Base-by-base conservation (phyloP, 2,329 filamentous ascomycete species). In the Hysterium pulicare region DNA sequence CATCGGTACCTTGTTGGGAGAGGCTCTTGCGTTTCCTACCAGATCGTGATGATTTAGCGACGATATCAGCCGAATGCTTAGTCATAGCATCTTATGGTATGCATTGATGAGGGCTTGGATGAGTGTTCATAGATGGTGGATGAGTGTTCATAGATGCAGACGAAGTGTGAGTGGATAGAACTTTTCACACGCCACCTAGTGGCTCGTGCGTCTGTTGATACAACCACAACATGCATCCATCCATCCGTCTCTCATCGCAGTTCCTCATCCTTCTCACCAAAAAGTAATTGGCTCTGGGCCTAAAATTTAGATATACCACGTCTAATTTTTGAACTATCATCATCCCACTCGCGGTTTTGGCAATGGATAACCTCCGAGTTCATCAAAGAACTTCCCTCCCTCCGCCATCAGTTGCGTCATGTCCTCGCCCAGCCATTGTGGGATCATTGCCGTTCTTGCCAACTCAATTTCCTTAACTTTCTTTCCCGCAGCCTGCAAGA, bases 71-170 rank as follows among this genome's bases (percentile, higher is more conserved):
- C 20, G 59, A 34, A 49, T 61, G 57, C 51, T 65, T 66, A 51
- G 58, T 65, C 62, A 66, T 66, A 57, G 53, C 58, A 64, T 60
- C 35, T 42, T 44, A 48, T n/a, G n/a, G n/a, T n/a, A n/a, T n/a
- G n/a, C n/a, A n/a, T n/a, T n/a, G n/a, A n/a, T n/a, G n/a, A n/a
- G n/a, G n/a, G n/a, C n/a, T n/a, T n/a, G n/a, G n/a, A n/a, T n/a
- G n/a, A n/a, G n/a, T n/a, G n/a, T n/a, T n/a, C n/a, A n/a, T n/a
- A n/a, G n/a, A n/a, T n/a, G n/a, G n/a, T n/a, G n/a, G n/a, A n/a
- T n/a, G n/a, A n/a, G n/a, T n/a, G n/a, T n/a, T n/a, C n/a, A n/a
- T n/a, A n/a, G n/a, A n/a, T n/a, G n/a, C n/a, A n/a, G n/a, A n/a
- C n/a, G n/a, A n/a, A n/a, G n/a, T n/a, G n/a, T n/a, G n/a, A n/a